Evolutionary conservation across 108 stramenopile genomes (phyloP).

Genomic region (Nitzschia putrida): DNA sequence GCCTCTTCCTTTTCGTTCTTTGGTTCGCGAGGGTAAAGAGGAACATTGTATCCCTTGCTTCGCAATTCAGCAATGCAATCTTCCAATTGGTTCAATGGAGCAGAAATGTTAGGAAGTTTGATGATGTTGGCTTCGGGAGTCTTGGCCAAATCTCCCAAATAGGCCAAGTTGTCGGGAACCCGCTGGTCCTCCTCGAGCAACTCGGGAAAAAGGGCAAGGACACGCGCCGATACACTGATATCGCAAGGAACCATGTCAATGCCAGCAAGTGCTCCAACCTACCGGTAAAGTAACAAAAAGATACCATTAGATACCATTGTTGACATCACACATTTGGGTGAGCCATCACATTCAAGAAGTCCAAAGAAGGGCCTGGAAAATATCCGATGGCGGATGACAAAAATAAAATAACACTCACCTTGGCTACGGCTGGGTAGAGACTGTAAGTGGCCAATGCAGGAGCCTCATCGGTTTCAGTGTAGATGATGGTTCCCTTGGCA

Average conservation of each 20-base stretch:
- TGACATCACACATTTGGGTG: background rate
- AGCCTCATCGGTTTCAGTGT: constrained; percentile 92
- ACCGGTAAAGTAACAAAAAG: constrained; percentile 3
- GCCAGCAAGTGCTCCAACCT: constrained; percentile 69
- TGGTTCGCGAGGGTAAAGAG: constrained; percentile 85
- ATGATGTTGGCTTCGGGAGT: constrained; percentile 78
- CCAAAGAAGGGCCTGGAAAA: too few relatives aligned
- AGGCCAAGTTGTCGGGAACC: constrained; percentile 82
- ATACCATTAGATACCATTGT: constrained; percentile 26
- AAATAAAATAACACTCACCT: constrained; percentile 32
- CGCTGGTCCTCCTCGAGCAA: constrained; percentile 73
- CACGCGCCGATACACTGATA: constrained; percentile 85
- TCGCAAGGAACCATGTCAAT: constrained; percentile 84
- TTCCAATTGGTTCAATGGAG: constrained; percentile 87
- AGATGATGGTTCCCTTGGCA: constrained; percentile 80
- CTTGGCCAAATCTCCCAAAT: constrained; percentile 83
- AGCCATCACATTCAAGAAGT: background rate
- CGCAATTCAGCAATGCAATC: constrained; percentile 88
- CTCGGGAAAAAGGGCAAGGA: constrained; percentile 86
- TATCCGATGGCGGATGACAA: too few relatives aligned
- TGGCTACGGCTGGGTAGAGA: constrained; percentile 80
- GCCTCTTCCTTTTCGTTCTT: constrained; percentile 62
- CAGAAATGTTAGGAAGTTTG: constrained; percentile 84
- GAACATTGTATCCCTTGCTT: constrained; percentile 90
- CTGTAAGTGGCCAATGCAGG: constrained; percentile 91